Evolutionary conservation across 805 yeast genomes (phyloP), one percentile per base, ranked within the genome.

Genomic region (Candida cerambycidarum): DNA sequence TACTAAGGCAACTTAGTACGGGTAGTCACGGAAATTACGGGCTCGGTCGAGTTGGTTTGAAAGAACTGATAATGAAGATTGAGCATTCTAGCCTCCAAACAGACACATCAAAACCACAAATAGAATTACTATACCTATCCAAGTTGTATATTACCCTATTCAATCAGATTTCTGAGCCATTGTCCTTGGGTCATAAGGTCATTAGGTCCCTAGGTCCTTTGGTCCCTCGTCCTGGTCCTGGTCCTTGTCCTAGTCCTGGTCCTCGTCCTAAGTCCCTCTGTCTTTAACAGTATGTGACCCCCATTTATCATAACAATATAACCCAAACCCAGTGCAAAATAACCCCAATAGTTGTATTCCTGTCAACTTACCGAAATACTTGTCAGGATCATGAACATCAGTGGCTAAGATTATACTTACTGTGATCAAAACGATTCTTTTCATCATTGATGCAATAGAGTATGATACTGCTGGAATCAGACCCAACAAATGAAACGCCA

Each of bases 371-470:
- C 67, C 64, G 41, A 62, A 57, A 57, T 60, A 62, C 32, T 53
- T 54, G 11, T 38, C 40, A 1, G 51, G 36, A 21, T 47, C 52
- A 24, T 48, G 30, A 72, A 75, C 18, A 83, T 83, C 28, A 75
- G 77, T 43, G 1, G 60, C 62, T 31, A 84, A 45, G 67, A 65
- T 35, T 5, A 90, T 85, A 53, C 96, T 86, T 1, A 83, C 83
- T 1, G 84, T 75, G 32, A 89, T 89, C 23, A 89, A 79, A 1
- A 87, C 85, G n/a, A 89, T 85, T 55, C 96, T 79, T 65, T 89
- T 89, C 79, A 89, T 77, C 78, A 89, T 76, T 32, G 87, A 81
- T 2, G 96, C 96, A 44, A 89, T 82, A 1, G 95, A 85, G 63
- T 88, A 89, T 2, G 93, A 79, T 10, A 89, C 82, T 0, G 97